These are phyloP conservation scores for Cladosporium velox DNA, from an alignment of 2,329 filamentous ascomycete species.

Conservation along the genomic window DNA sequence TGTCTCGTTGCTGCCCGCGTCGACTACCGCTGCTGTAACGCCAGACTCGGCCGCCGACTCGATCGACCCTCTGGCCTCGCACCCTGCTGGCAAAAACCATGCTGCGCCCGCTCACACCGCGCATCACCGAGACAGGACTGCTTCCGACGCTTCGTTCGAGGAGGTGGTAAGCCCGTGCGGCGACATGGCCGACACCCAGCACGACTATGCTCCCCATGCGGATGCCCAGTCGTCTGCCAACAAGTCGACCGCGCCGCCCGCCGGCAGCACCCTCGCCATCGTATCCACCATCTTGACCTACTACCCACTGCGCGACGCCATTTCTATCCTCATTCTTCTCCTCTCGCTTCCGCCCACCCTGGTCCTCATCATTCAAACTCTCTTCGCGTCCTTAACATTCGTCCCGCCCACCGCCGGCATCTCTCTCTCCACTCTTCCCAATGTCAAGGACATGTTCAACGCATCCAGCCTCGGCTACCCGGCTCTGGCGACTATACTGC, in stretches of 20 bases:
- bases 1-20: constrained; percentile 42
- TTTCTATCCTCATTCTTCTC: constrained; percentile 93
- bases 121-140: constrained; percentile 41
- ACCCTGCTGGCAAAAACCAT: constrained; percentile 20
- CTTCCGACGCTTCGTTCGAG: constrained; percentile 48
- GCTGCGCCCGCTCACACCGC: constrained; percentile 23
- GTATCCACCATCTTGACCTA: constrained; percentile 84
- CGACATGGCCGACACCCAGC: constrained; percentile 34
- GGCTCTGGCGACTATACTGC: constrained; percentile 78
- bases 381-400: constrained; percentile 91
- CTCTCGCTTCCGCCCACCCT: constrained; percentile 88
- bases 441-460: constrained; percentile 88
- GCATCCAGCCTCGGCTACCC: constrained; percentile 77
- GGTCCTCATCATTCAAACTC: constrained; percentile 83
- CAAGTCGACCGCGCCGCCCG: constrained; percentile 68
- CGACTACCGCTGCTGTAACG: constrained; percentile 23
- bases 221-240: constrained; percentile 27
- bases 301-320: constrained; percentile 89
- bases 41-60: constrained; percentile 24
- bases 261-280: constrained; percentile 72
- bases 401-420: constrained; percentile 77
- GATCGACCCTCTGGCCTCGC: constrained; percentile 13
- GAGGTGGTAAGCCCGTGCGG: constrained; percentile 31
- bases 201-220: constrained; percentile 39
- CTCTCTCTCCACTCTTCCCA: constrained; percentile 64